phyloP scores from a whole-genome alignment of 768 basidiomycete species.

The Russula brevipes region DNA sequence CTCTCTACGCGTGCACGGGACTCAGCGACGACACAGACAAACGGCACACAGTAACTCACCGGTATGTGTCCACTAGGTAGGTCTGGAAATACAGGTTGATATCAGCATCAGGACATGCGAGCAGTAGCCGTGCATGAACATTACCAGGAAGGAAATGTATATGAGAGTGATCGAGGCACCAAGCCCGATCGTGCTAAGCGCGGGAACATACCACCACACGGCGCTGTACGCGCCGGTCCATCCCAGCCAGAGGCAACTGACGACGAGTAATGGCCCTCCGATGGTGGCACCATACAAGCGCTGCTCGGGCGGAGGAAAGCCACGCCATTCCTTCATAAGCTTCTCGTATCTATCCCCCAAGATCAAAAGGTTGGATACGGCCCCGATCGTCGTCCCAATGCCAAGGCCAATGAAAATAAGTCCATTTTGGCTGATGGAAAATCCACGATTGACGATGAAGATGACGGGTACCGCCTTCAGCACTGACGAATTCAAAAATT shows the following conservation, averaged over 20 bases:
- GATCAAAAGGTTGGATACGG: constrained; percentile 27
- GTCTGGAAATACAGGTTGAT: constrained; percentile 32
- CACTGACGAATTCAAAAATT: constrained; percentile 23
- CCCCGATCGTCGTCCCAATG: constrained; percentile 35
- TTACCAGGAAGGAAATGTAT: constrained; percentile 56
- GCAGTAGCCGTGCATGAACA: not conserved
- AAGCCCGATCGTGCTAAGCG: constrained; percentile 43
- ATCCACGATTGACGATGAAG: constrained; percentile 33
- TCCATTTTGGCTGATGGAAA: constrained; percentile 34
- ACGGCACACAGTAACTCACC: constrained; percentile 21
- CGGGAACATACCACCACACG: constrained; percentile 58
- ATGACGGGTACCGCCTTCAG: constrained; percentile 38
- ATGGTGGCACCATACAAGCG: constrained; percentile 36
- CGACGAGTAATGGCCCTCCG: constrained; percentile 33
- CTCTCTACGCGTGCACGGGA: not conserved
- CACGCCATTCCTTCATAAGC: constrained; percentile 36
- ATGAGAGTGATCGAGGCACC: constrained; percentile 44
- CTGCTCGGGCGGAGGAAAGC: constrained; percentile 39
- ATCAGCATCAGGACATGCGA: not conserved
- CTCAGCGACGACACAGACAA: not conserved
- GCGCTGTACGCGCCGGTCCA: constrained; percentile 51
- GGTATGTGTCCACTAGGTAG: constrained; percentile 54
- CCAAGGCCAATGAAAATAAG: constrained; percentile 39
- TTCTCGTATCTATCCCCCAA: constrained; percentile 28
- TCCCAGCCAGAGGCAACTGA: constrained; percentile 40